Conservation (phyloP, 106 monocot genomes). For the Apostasia ramifera region DNA sequence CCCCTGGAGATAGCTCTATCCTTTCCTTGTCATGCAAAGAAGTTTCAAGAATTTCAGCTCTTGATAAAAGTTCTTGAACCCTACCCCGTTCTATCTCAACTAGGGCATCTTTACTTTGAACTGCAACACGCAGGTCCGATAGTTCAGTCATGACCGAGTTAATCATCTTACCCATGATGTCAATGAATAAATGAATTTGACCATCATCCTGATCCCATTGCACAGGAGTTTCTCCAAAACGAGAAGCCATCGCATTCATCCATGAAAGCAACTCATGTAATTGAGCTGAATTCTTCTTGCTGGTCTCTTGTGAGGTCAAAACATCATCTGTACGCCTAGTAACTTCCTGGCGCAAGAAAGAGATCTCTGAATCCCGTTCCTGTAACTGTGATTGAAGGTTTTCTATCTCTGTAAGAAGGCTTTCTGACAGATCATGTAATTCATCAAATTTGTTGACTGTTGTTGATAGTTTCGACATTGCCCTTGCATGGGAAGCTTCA, state of each 20-base stretch:
- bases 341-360: slow-evolving; percentile 90
- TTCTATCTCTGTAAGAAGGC: slow-evolving; percentile 79
- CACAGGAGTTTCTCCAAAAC: slow-evolving; percentile 34
- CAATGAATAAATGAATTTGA: slow-evolving; percentile 29
- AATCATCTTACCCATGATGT: slow-evolving; percentile 49
- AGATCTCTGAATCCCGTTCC: slow-evolving; percentile 74
- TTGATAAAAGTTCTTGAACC: slow-evolving; percentile 44
- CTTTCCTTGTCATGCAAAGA: slow-evolving; percentile 45
- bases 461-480: slow-evolving; percentile 73
- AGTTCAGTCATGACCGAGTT: slow-evolving; percentile 43
- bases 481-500: slow-evolving; percentile 63
- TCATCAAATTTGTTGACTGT: slow-evolving; percentile 91
- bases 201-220: slow-evolving; percentile 26
- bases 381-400: slow-evolving; percentile 78
- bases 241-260: slow-evolving; percentile 42
- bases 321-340: slow-evolving; percentile 77
- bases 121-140: slow-evolving; percentile 35
- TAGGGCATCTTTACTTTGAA: slow-evolving; percentile 65
- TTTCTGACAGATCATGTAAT: slow-evolving; percentile 84
- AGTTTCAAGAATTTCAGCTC: slow-evolving; percentile 44
- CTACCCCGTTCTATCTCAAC: slow-evolving; percentile 64
- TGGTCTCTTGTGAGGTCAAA: slow-evolving; percentile 60
- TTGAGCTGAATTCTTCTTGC: slow-evolving; percentile 48
- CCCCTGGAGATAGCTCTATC: slow-evolving; percentile 21
- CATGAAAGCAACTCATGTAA: slow-evolving; percentile 38